Evolutionary conservation across 805 yeast species (phyloP).

Genomic region (Hyphopichia homilentoma): DNA sequence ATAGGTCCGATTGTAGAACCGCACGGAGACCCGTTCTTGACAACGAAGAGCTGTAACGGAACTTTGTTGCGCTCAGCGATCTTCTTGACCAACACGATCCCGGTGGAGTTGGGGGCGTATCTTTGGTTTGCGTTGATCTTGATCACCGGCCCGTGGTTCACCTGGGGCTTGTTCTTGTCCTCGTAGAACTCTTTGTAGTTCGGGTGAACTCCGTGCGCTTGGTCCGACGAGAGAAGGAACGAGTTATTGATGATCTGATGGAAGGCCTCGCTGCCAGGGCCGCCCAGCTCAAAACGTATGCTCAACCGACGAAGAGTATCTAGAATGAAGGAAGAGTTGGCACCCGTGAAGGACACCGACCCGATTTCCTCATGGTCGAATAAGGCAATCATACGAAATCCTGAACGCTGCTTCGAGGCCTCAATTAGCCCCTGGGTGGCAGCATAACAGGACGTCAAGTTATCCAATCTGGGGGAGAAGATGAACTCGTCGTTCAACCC

Average conservation of each 20-base stretch:
- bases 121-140: conserved; percentile 94
- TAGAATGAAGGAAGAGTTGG: conserved; percentile 86
- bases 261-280: no score
- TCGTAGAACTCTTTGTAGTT: conserved; percentile 80
- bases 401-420: conserved; percentile 39
- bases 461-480: conserved; percentile 88
- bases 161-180: conserved; percentile 67
- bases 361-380: conserved; percentile 98
- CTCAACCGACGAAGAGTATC: conserved; percentile 71
- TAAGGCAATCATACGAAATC: conserved; percentile 71
- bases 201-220: conserved; percentile 97
- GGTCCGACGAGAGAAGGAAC: conserved; percentile 87
- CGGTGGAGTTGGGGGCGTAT: conserved; percentile 90
- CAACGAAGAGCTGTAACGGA: conserved; percentile 93
- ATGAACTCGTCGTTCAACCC: conserved; percentile 89
- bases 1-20: conserved; percentile 98
- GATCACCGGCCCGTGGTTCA: conserved; percentile 89
- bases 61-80: conserved; percentile 63
- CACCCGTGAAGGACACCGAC: conserved; percentile 92
- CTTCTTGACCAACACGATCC: conserved; percentile 71
- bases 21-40: conserved; percentile 87
- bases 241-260: conserved; percentile 68
- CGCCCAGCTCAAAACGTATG: conserved; percentile 19
- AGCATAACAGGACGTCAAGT: conserved; percentile 81
- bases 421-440: conserved; percentile 69